Evolutionary conservation across 1,139 yeast genomes (phyloP).

Genomic region (Suhomyces kunorum): DNA sequence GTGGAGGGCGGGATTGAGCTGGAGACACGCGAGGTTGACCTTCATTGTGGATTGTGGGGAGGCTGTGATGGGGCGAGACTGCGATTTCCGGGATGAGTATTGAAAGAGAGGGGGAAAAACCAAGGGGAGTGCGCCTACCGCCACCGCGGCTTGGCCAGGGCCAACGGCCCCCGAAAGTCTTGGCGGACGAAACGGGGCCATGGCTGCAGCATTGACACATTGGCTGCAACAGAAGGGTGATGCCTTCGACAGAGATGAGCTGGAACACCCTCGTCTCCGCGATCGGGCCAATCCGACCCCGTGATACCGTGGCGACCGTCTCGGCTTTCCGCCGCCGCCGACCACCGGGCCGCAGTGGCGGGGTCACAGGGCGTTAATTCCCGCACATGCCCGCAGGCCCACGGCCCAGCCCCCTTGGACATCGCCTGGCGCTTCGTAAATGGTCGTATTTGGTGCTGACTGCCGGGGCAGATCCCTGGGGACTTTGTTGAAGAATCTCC

Average conservation of each 20-base stretch:
- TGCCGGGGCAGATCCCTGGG: neutral
- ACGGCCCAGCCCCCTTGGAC: neutral
- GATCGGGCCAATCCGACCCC: neutral
- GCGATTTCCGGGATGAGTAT: too few species aligned
- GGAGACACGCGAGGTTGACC: conserved; percentile 64
- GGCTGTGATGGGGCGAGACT: too few species aligned
- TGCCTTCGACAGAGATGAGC: neutral
- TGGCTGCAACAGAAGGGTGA: conserved; percentile 6
- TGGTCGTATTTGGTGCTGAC: neutral
- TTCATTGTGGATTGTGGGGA: conserved; percentile 27
- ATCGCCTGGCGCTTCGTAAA: neutral
- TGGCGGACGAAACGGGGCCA: conserved; percentile 3
- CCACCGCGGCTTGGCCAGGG: neutral
- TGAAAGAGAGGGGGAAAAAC: too few species aligned
- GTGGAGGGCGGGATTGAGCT: conserved; percentile 67
- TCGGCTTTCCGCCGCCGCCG: neutral
- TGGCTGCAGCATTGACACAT: conserved; percentile 10
- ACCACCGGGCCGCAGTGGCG: neutral
- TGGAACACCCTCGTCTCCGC: too few species aligned
- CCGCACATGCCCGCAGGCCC: neutral
- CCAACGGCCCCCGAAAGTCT: conserved; percentile 3
- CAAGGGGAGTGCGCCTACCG: neutral
- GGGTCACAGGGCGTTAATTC: neutral
- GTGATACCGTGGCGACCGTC: neutral
- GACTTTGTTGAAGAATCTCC: too few species aligned